Conservation (phyloP, 2,329 filamentous ascomycete species). For the Ceratocystis diversiconidia region DNA sequence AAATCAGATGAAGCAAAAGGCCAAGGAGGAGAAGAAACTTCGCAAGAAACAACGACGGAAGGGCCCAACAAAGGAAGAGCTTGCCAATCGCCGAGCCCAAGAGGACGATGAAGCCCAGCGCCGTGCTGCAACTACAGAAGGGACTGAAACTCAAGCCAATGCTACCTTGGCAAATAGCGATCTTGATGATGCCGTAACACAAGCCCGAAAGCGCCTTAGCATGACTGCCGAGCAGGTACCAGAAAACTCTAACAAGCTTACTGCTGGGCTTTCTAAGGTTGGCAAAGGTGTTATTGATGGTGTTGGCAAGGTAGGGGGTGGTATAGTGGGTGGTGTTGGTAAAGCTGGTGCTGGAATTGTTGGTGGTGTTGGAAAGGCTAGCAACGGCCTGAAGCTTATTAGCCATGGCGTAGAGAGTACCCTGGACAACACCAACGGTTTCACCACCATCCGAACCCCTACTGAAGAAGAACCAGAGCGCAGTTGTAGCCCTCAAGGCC, state of each 20-base stretch:
- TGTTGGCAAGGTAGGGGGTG: slow-evolving; percentile 13
- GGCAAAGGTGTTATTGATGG: slow-evolving; percentile 13
- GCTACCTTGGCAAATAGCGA: slow-evolving; percentile 40
- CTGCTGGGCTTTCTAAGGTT: slow-evolving; percentile 23
- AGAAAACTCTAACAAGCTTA: slow-evolving; percentile 27
- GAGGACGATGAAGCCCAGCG: slow-evolving; percentile 37
- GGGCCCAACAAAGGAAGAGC: slow-evolving; percentile 38
- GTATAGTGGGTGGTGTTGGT: slow-evolving; percentile 12
- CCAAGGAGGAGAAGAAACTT: slow-evolving; percentile 49
- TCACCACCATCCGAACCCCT: slow-evolving; percentile 25
- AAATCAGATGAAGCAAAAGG: slow-evolving; percentile 54
- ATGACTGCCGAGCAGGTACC: background rate
- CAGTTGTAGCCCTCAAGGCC: slow-evolving; percentile 19
- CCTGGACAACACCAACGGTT: slow-evolving; percentile 43
- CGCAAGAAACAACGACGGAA: slow-evolving; percentile 39
- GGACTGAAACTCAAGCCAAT: slow-evolving; percentile 32
- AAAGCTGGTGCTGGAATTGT: slow-evolving; percentile 26
- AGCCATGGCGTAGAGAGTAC: slow-evolving; percentile 37
- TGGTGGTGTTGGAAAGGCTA: slow-evolving; percentile 30
- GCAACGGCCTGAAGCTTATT: slow-evolving; percentile 34
- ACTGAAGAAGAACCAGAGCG: background rate
- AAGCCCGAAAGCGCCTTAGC: slow-evolving; percentile 21
- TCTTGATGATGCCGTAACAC: slow-evolving; percentile 32
- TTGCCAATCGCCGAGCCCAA: slow-evolving; percentile 31
- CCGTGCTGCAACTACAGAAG: slow-evolving; percentile 36